phyloP scores from a whole-genome alignment of 768 basidiomycete genomes.

The Tulasnella sp. region DNA sequence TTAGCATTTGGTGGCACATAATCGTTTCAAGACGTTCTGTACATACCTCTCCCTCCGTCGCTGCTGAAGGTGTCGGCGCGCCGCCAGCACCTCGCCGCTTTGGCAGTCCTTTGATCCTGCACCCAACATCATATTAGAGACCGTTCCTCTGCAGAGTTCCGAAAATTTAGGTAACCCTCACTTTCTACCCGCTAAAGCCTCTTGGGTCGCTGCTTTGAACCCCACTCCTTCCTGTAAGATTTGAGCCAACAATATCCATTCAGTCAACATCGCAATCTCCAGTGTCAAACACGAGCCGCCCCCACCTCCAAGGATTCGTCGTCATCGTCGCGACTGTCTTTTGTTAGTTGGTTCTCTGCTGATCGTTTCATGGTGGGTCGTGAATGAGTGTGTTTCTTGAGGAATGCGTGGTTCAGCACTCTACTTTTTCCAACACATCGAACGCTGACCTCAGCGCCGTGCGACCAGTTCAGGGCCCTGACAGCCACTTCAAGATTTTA shows the following conservation, averaged over 20 bases:
- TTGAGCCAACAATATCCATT: neutral
- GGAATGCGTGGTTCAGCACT: neutral
- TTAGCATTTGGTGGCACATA: neutral
- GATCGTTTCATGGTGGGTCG: conserved; percentile 5
- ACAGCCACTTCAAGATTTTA: neutral
- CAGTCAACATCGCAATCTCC: neutral
- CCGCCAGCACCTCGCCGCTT: conserved; percentile 1
- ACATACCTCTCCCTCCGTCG: neutral
- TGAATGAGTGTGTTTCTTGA: neutral
- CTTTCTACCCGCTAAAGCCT: conserved; percentile 8
- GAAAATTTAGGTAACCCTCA: neutral
- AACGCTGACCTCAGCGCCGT: neutral
- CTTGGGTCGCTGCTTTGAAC: neutral
- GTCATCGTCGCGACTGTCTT: conserved; percentile 9
- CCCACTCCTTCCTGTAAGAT: neutral
- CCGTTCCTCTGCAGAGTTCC: neutral
- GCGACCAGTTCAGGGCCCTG: neutral
- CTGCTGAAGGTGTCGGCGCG: neutral
- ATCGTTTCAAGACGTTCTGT: neutral
- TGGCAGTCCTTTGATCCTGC: conserved; percentile 15
- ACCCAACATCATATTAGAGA: neutral
- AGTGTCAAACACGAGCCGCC: neutral
- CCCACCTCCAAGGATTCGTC: conserved; percentile 10
- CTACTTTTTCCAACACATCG: conserved; percentile 2
- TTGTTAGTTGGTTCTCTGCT: conserved; percentile 8